phyloP scores from a whole-genome alignment of 2,329 filamentous ascomycete species.

The Aspergillus tubingensis region DNA sequence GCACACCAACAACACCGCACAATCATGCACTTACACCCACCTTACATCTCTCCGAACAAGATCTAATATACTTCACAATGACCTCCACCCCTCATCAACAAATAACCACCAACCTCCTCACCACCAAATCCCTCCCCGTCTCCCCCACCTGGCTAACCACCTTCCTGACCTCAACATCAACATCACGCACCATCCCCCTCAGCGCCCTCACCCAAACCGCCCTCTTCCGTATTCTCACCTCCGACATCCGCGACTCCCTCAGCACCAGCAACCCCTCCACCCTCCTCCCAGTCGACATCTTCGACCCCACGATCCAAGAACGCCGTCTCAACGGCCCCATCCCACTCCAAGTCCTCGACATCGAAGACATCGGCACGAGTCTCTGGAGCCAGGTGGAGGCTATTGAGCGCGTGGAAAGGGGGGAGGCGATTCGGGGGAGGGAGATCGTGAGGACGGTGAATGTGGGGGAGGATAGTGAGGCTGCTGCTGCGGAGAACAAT shows the following conservation, averaged over 20 bases:
- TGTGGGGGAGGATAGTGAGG: constrained; percentile 51
- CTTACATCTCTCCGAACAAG: too few species aligned
- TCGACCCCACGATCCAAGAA: constrained; percentile 57
- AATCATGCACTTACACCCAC: neutral
- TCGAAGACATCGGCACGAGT: constrained; percentile 78
- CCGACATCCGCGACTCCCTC: constrained; percentile 70
- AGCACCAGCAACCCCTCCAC: constrained; percentile 47
- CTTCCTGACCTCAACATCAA: constrained; percentile 59
- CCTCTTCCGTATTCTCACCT: constrained; percentile 74
- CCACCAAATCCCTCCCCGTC: constrained; percentile 57
- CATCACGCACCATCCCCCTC: constrained; percentile 59
- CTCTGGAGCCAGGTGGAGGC: constrained; percentile 87
- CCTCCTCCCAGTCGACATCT: constrained; percentile 60
- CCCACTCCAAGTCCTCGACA: constrained; percentile 78
- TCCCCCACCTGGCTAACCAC: constrained; percentile 63
- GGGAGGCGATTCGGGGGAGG: constrained; percentile 62
- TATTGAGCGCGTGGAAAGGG: constrained; percentile 55
- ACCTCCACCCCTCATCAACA: constrained; percentile 29
- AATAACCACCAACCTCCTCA: constrained; percentile 57
- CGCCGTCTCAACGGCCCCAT: constrained; percentile 62
- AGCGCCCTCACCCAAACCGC: constrained; percentile 76
- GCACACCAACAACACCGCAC: too few species aligned
- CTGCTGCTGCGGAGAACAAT: constrained; percentile 5
- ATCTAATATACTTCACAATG: constrained; percentile 21
- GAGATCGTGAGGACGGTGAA: constrained; percentile 76